These are phyloP conservation scores for Epichloe sp. DNA, from an alignment of 2,329 filamentous ascomycete genomes.

Conservation along the genomic window DNA sequence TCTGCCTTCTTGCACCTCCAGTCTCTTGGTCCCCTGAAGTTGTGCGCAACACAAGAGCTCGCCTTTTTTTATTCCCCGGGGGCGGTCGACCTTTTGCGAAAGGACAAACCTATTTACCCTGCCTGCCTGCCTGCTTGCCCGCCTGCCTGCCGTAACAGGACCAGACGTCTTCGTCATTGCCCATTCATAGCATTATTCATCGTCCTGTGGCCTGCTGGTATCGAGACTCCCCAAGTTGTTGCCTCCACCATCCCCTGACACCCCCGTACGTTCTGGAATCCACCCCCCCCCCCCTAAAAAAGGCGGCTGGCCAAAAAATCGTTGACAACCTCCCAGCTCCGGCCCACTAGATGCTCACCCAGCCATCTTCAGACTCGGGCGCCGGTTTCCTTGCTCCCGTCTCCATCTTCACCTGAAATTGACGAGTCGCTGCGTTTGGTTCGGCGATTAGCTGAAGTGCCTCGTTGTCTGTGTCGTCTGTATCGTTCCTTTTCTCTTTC, in stretches of 20 bases:
- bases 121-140: too few relatives aligned
- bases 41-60: background rate
- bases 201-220: background rate
- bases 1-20: background rate
- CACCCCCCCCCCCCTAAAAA: constrained; percentile 11
- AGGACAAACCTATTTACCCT: too few relatives aligned
- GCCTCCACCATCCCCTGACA: constrained; percentile 5
- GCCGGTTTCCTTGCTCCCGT: constrained; percentile 19
- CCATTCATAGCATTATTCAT: background rate
- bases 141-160: too few relatives aligned
- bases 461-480: background rate
- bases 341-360: constrained; percentile 27
- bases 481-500: background rate
- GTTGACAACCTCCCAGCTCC: constrained; percentile 16
- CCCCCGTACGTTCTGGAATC: constrained; percentile 5
- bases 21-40: background rate
- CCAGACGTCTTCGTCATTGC: too few relatives aligned
- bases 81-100: too few relatives aligned
- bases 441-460: background rate
- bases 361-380: constrained; percentile 30
- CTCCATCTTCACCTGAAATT: constrained; percentile 11
- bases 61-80: background rate
- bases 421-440: constrained; percentile 6
- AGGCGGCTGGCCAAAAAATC: constrained; percentile 22
- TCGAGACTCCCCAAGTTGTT: background rate